Conservation (phyloP, 1,284 basidiomycete species). For the Pisolithus thermaeus region DNA sequence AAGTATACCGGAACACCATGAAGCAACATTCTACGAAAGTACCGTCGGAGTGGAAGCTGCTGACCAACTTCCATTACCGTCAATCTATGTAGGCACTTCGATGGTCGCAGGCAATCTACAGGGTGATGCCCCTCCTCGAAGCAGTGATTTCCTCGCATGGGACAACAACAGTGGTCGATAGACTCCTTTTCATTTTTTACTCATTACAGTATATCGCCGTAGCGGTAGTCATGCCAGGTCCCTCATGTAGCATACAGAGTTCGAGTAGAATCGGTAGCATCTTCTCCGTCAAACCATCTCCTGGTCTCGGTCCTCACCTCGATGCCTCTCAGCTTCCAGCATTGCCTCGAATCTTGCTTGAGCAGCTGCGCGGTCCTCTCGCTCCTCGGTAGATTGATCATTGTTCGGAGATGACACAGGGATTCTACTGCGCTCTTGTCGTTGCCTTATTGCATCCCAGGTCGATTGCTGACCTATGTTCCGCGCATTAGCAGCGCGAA, state of each 20-base stretch:
- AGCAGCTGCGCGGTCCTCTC: conserved; percentile 36
- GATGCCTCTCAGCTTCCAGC: conserved; percentile 50
- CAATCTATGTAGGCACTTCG: conserved; percentile 6
- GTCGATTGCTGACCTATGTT: conserved; percentile 42
- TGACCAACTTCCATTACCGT: conserved; percentile 3
- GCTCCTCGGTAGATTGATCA: conserved; percentile 9
- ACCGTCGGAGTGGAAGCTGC: conserved; percentile 9
- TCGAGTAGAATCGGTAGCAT: not conserved
- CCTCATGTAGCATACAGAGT: not conserved
- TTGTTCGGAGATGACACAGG: conserved; percentile 16
- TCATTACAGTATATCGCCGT: not conserved
- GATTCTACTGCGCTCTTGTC: conserved; percentile 40
- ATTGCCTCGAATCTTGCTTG: conserved; percentile 56
- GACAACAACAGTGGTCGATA: conserved; percentile 3
- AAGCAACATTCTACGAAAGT: conserved; percentile 6
- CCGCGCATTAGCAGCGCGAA: conserved; percentile 49
- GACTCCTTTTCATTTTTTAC: not conserved
- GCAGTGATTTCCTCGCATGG: conserved; percentile 10
- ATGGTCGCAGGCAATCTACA: conserved; percentile 9
- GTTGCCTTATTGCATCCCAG: conserved; percentile 63
- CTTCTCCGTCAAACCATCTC: conserved; percentile 5
- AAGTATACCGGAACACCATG: conserved; percentile 7
- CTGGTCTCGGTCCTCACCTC: conserved; percentile 13
- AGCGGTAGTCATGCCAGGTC: not conserved
- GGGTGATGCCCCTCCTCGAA: not conserved